phyloP scores from a whole-genome alignment of 116 monocot genomes.

The Zostera marina region DNA sequence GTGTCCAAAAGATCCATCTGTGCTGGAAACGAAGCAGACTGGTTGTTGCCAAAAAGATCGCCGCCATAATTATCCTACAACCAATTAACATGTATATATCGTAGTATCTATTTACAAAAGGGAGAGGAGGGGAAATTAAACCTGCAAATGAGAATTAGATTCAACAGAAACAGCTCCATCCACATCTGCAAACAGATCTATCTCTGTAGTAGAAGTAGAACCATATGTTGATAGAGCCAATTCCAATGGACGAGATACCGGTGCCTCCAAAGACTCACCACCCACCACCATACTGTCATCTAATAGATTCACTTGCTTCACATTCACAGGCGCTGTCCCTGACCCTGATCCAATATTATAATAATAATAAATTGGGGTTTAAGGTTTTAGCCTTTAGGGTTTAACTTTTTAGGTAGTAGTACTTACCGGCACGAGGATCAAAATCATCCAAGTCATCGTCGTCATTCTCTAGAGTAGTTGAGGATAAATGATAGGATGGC shows the following conservation, averaged over 20 bases:
- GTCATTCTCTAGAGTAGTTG: slow-evolving; percentile 12
- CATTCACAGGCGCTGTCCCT: slow-evolving; percentile 21
- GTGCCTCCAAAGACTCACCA: slow-evolving; percentile 50
- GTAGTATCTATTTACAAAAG: not conserved
- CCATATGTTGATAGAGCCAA: slow-evolving; percentile 6
- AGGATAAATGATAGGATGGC: slow-evolving; percentile 12
- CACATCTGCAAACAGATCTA: slow-evolving; percentile 68
- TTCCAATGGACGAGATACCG: slow-evolving; percentile 25
- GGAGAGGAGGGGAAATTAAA: slow-evolving; percentile 5
- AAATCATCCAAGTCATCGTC: slow-evolving; percentile 92
- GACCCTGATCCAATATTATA: no score
- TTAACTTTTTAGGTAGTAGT: no score
- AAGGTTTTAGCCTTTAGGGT: no score
- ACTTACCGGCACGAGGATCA: slow-evolving; percentile 72
- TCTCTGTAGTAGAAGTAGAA: slow-evolving; percentile 16
- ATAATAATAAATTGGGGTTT: no score
- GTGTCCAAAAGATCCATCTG: slow-evolving; percentile 30
- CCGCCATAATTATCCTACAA: slow-evolving; percentile 28
- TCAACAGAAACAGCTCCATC: slow-evolving; percentile 8
- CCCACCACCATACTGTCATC: slow-evolving; percentile 53
- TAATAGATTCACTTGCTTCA: slow-evolving; percentile 33
- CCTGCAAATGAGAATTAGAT: slow-evolving; percentile 31
- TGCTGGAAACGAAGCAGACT: slow-evolving; percentile 29
- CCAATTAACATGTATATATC: not conserved
- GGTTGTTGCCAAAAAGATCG: slow-evolving; percentile 44